Percentiles rank a stretch among this genome's conserved stretches.
These are phyloP conservation scores for Sporothrix variecibatus DNA, from an alignment of 2,329 filamentous ascomycete species.

Conservation along the genomic window DNA sequence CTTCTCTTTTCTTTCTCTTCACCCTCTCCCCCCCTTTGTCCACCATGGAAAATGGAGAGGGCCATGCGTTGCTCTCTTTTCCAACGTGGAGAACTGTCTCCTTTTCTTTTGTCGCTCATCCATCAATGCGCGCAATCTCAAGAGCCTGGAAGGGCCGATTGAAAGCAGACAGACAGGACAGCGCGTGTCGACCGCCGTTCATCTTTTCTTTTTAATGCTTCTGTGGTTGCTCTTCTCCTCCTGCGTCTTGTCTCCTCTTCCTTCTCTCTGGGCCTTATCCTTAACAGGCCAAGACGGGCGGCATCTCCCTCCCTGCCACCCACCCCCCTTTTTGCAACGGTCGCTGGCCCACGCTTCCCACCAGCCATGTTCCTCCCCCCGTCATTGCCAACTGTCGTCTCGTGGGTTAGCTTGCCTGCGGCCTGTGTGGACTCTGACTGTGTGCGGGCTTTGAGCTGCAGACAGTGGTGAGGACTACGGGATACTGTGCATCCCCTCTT, in stretches of 20 bases:
- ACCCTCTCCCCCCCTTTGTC: neutral
- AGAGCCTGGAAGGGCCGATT: constrained; percentile 29
- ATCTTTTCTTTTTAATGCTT: neutral
- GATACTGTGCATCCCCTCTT: neutral
- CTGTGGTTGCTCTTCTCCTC: neutral
- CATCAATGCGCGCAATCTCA: constrained; percentile 5
- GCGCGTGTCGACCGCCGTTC: constrained; percentile 19
- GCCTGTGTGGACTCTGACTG: too few relatives aligned
- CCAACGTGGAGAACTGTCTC: neutral
- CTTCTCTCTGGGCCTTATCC: neutral
- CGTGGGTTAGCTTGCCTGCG: neutral
- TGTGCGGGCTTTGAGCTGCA: neutral
- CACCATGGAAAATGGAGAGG: neutral
- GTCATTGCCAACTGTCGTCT: neutral
- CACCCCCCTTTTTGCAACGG: constrained; percentile 13
- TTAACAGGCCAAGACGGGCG: constrained; percentile 14
- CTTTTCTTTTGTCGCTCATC: neutral
- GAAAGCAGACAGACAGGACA: neutral
- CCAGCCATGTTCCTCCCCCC: neutral
- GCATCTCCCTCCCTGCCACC: neutral
- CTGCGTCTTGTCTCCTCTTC: neutral
- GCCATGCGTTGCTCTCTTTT: neutral
- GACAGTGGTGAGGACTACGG: neutral
- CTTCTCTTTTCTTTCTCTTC: neutral
- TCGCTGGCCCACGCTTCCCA: constrained; percentile 1